phyloP scores from a whole-genome alignment of 2,329 filamentous ascomycete species.

The Sclerotinia minor region DNA sequence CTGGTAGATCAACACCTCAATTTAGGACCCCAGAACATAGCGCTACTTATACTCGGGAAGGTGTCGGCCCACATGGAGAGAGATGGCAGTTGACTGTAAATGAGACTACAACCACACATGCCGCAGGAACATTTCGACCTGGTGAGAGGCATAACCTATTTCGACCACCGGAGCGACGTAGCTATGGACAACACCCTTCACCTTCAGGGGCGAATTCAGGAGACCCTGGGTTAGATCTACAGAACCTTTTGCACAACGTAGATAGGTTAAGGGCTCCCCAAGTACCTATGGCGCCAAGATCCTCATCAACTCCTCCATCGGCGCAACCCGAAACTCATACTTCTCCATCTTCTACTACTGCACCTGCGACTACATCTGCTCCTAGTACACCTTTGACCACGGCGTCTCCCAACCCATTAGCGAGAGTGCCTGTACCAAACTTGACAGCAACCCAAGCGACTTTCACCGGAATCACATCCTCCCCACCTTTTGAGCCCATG shows the following conservation, averaged over 20 bases:
- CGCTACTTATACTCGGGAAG: constrained; percentile 51
- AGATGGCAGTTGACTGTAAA: constrained; percentile 55
- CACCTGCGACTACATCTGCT: constrained; percentile 12
- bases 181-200: constrained; percentile 26
- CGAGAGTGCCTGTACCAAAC: constrained; percentile 20
- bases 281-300: constrained; percentile 29
- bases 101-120: constrained; percentile 43
- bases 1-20: constrained; percentile 37
- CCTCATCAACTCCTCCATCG: constrained; percentile 26
- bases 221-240: constrained; percentile 36
- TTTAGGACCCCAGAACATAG: constrained; percentile 43
- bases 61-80: constrained; percentile 52
- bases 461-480: constrained; percentile 26
- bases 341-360: constrained; percentile 21
- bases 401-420: constrained; percentile 8
- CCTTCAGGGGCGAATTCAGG: constrained; percentile 3
- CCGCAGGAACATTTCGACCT: constrained; percentile 25
- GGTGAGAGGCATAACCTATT: constrained; percentile 27
- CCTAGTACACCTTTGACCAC: constrained; percentile 10
- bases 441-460: constrained; percentile 21
- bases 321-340: constrained; percentile 22
- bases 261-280: constrained; percentile 33
- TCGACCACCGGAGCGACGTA: constrained; percentile 27
- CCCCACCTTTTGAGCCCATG: constrained; percentile 45
- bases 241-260: constrained; percentile 35